Evolutionary conservation across 1,284 basidiomycete species (phyloP), one percentile per base, ranked within the genome.

Genomic region (Leccinum colubrinum): DNA sequence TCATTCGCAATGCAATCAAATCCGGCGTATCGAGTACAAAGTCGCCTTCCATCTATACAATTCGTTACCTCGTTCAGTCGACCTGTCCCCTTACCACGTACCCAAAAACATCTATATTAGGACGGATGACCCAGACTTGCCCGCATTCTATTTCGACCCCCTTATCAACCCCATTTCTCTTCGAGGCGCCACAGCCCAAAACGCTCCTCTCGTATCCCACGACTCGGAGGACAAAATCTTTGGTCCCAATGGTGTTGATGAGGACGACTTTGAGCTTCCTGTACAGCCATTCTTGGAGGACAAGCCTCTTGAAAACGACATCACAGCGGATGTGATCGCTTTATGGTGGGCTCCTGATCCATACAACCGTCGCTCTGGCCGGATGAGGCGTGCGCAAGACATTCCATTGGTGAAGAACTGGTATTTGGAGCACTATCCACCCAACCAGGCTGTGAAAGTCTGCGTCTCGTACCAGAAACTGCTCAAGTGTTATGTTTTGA

Each of bases 131-230:
- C 97, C 97, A 39, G 96, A 99, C 77, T 83, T 99, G 22, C 97
- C 97, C n/a, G 95, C 97, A 0, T 99, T 99, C 81, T 99, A 98
- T 80, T 99, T 97, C 72, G 97, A 99, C 76, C 97, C 97, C 0
- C 86, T 98, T 65, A 97, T 99, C 78, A 98, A 98, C 74, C 95
- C 95, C 11, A 93, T 98, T 68, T 97, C 95, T 9, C 25, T n/a
- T n/a, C 22, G 22, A 25, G 92, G 94, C 1, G 86, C 90, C 61
- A 86, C 84, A 33, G 82, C 95, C 12, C 94, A 94, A 78, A 96
- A 97, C 71, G 83, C 86, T 8, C 87, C 88, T 7, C 80, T 95
- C 3, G 82, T 95, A 8, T 83, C 93, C 5, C 95, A 98, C 72
- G 97, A 20, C 20, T 20, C 20, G 20, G 6, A 99, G 76, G 96